A percentile compares a stretch with the other conserved stretches of the same genome.
These are phyloP conservation scores for Phaffomyces thermotolerans DNA, from an alignment of 805 yeast species.

Conservation along the genomic window DNA sequence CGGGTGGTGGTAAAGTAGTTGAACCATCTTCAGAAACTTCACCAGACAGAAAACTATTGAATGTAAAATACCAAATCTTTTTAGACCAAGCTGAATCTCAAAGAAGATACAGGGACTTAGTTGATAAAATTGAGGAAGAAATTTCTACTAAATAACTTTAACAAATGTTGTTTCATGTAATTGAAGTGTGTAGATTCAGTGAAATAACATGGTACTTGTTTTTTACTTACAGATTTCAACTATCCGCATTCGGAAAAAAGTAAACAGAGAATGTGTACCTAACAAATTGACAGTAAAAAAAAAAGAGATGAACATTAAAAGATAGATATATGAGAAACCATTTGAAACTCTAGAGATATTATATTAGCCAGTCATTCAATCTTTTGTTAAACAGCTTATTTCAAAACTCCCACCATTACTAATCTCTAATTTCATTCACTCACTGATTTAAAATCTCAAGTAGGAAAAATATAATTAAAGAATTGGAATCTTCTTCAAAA, in stretches of 20 bases:
- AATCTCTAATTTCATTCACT: too few species aligned
- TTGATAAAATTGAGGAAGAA: constrained; percentile 38
- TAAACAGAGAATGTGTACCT: background rate
- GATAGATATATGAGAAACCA: background rate
- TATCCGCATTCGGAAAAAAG: background rate
- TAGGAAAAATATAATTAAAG: too few species aligned
- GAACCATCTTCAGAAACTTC: constrained; percentile 50
- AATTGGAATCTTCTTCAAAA: too few species aligned
- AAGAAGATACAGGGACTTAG: constrained; percentile 63
- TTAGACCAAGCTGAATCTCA: constrained; percentile 83
- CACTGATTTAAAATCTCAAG: too few species aligned
- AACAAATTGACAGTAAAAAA: background rate
- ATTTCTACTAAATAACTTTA: background rate
- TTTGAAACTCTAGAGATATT: too few species aligned
- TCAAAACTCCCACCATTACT: too few species aligned
- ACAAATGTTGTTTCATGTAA: background rate
- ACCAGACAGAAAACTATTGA: constrained; percentile 64
- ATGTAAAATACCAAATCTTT: constrained; percentile 78
- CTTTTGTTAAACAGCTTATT: too few species aligned
- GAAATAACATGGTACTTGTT: too few species aligned
- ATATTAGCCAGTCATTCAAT: too few species aligned
- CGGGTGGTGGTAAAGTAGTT: constrained; percentile 78
- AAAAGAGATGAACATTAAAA: background rate
- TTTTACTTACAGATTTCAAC: background rate
- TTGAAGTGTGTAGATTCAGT: too few species aligned